phyloP scores from a whole-genome alignment of 108 stramenopile genomes.

The Nitzschia inconspicua region DNA sequence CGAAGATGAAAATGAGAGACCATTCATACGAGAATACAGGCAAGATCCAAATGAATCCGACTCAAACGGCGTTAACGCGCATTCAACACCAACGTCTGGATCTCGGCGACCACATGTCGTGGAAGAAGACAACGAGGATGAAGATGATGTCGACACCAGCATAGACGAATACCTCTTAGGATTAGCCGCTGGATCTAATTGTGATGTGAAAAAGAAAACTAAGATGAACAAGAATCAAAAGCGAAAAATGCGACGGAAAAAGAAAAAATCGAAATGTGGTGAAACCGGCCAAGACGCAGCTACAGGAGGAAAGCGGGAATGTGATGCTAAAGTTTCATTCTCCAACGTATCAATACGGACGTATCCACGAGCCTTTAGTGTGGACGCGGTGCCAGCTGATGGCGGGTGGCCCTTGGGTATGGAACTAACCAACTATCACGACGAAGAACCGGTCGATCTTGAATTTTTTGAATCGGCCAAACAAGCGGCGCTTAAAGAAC shows the following conservation, averaged over 20 bases:
- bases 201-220: slow-evolving; percentile 1
- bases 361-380: slow-evolving; percentile 40
- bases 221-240: slow-evolving; percentile 54
- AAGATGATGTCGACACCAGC: no score
- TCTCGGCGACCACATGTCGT: slow-evolving; percentile 3
- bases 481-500: slow-evolving; percentile 55
- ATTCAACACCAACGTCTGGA: not conserved
- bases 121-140: slow-evolving; percentile 11
- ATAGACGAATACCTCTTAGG: no score
- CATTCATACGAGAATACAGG: no score
- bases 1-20: no score
- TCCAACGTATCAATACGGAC: slow-evolving; percentile 15
- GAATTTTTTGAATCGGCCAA: slow-evolving; percentile 64
- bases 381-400: slow-evolving; percentile 65
- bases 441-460: slow-evolving; percentile 11
- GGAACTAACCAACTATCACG: slow-evolving; percentile 19
- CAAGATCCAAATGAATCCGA: no score
- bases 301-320: not conserved
- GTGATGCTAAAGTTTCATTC: slow-evolving; percentile 8
- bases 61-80: no score
- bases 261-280: slow-evolving; percentile 25
- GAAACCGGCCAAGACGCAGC: not conserved
- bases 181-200: no score
- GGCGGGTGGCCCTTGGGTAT: slow-evolving; percentile 85
- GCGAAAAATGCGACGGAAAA: slow-evolving; percentile 38